A percentile compares a stretch with the other conserved stretches of the same genome.
Conservation (phyloP, 2,329 filamentous ascomycete species). For the Penicillium sp. region DNA sequence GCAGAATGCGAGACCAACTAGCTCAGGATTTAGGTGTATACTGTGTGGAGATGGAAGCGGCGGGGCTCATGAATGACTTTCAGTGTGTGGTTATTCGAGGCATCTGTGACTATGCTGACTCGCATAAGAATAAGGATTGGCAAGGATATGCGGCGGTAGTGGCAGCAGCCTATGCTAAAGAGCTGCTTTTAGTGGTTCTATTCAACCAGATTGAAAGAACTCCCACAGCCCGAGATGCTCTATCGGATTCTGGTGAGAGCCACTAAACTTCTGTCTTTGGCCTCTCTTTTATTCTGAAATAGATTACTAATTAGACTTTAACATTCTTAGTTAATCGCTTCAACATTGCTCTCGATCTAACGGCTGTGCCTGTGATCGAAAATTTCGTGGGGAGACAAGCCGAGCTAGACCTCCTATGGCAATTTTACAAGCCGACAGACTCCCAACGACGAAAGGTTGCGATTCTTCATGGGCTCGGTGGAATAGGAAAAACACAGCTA, state of each 20-base stretch:
- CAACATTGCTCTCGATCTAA: not conserved
- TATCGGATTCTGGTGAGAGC: not conserved
- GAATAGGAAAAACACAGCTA: not conserved
- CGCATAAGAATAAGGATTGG: constrained; percentile 10
- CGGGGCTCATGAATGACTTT: constrained; percentile 9
- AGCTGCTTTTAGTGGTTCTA: not conserved
- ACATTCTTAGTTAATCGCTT: not conserved
- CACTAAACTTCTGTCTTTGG: not conserved
- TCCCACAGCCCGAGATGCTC: not conserved
- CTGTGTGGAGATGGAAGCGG: constrained; percentile 23
- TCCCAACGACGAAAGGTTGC: not conserved
- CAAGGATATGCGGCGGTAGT: constrained; percentile 2
- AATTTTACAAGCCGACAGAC: not conserved
- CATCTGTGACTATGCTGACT: constrained; percentile 26
- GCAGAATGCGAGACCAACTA: constrained; percentile 11
- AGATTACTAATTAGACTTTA: not conserved
- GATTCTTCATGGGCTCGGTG: not conserved
- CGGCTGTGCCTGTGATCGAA: not conserved
- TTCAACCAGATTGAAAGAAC: not conserved
- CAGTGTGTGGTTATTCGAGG: constrained; percentile 25
- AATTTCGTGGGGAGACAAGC: not conserved
- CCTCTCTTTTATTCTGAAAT: too few species aligned
- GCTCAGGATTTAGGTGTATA: constrained; percentile 6
- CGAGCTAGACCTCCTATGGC: not conserved
- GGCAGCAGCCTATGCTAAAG: constrained; percentile 17